Conservation (phyloP, 495 filamentous ascomycete species). For the Acidiella bohemica region DNA sequence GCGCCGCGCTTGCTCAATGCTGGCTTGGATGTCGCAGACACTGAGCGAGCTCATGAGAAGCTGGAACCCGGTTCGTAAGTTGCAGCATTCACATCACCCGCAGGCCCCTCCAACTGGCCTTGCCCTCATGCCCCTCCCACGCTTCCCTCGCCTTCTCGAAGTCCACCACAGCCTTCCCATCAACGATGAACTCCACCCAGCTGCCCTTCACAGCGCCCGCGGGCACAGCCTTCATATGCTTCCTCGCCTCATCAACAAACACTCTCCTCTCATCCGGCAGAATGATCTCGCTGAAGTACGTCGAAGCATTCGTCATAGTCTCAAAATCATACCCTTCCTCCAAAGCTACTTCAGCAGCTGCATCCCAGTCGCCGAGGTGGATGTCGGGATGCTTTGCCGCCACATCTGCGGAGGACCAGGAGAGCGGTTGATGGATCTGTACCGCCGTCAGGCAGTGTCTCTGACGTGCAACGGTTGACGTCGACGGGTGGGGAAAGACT, state of each 20-base stretch:
- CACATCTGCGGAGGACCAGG: not conserved
- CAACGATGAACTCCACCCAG: slow-evolving; percentile 7
- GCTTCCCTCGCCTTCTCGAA: slow-evolving; percentile 3
- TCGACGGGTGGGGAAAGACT: not conserved
- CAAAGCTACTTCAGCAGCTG: slow-evolving; percentile 1
- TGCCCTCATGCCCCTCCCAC: slow-evolving; percentile 2
- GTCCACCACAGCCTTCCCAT: slow-evolving; percentile 6
- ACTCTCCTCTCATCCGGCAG: slow-evolving; percentile 9
- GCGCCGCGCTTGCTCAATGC: no score
- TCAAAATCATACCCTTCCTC: not conserved
- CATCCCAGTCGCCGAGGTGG: slow-evolving; percentile 5
- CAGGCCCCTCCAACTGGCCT: no score
- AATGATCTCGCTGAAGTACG: slow-evolving; percentile 9
- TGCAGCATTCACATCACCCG: no score
- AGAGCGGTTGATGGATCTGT: slow-evolving; percentile 6
- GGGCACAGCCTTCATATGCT: slow-evolving; percentile 5
- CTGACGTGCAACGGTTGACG: not conserved
- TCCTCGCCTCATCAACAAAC: slow-evolving; percentile 2
- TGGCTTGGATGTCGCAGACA: no score
- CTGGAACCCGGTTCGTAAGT: no score
- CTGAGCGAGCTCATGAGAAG: no score
- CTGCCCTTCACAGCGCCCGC: slow-evolving; percentile 7
- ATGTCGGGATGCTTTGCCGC: not conserved
- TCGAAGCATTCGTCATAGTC: not conserved
- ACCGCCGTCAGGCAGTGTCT: not conserved